Conservation (phyloP, 768 basidiomycete genomes). For the Saitozyma podzolica region DNA sequence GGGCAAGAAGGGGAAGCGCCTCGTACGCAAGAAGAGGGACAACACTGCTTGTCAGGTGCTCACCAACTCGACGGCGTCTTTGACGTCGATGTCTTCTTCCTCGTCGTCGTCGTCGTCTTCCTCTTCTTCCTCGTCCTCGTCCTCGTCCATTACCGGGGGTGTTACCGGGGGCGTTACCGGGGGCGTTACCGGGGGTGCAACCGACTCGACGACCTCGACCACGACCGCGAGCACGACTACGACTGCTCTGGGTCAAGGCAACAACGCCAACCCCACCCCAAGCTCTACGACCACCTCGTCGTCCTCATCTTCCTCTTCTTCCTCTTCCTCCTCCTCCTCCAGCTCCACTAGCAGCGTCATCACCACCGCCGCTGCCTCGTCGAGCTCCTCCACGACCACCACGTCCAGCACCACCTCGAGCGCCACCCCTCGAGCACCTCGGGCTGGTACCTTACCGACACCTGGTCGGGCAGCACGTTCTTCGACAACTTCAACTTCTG, state of each 20-base stretch:
- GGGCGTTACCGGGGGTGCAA: slow-evolving; percentile 2
- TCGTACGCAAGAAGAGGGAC: slow-evolving; percentile 47
- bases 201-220: not conserved
- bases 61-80: slow-evolving; percentile 19
- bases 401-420: slow-evolving; percentile 14
- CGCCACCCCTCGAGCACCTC: slow-evolving; percentile 10
- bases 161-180: not conserved
- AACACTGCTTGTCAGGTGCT: slow-evolving; percentile 26
- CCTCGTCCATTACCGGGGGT: no score
- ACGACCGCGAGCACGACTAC: slow-evolving; percentile 14
- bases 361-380: slow-evolving; percentile 4
- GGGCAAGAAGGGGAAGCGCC: slow-evolving; percentile 33
- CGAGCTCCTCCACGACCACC: slow-evolving; percentile 14
- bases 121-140: no score
- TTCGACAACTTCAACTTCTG: slow-evolving; percentile 79
- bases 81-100: not conserved
- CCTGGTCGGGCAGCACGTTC: slow-evolving; percentile 63
- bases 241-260: slow-evolving; percentile 14
- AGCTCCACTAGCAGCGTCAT: slow-evolving; percentile 4
- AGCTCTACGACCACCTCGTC: slow-evolving; percentile 19
- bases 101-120: no score
- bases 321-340: slow-evolving; percentile 16
- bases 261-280: slow-evolving; percentile 20
- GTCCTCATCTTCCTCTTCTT: slow-evolving; percentile 14
- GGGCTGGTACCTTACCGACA: slow-evolving; percentile 29